Percentiles rank a stretch among this genome's conserved stretches.
These are phyloP conservation scores for Metschnikowia baotianmanensis DNA, from an alignment of 805 yeast genomes.

Conservation along the genomic window DNA sequence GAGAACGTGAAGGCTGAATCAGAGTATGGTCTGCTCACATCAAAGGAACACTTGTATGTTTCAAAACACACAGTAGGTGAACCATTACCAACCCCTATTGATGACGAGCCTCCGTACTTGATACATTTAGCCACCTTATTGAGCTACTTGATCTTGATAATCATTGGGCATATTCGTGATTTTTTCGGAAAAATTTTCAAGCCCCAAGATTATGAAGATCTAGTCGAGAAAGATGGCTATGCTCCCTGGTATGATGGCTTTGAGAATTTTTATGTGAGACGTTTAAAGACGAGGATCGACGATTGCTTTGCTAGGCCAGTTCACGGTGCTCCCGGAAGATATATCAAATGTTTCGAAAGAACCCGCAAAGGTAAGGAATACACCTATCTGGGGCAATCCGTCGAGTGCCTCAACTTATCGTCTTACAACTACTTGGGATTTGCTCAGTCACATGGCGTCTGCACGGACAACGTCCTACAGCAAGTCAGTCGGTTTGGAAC, in stretches of 20 bases:
- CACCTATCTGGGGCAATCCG: constrained; percentile 71
- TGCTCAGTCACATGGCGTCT: constrained; percentile 90
- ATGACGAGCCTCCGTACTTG: constrained; percentile 84
- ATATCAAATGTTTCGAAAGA: constrained; percentile 77
- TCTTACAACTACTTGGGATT: constrained; percentile 95
- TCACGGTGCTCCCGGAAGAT: constrained; percentile 97
- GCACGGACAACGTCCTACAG: constrained; percentile 75
- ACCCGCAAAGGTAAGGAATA: constrained; percentile 62
- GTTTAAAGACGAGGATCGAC: constrained; percentile 85
- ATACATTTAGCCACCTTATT: constrained; percentile 80
- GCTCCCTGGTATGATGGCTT: constrained; percentile 96
- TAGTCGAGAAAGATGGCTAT: constrained; percentile 79
- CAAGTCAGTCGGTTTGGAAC: constrained; percentile 70
- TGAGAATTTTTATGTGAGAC: constrained; percentile 89
- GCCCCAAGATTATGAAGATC: constrained; percentile 60
- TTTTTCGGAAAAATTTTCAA: constrained; percentile 75
- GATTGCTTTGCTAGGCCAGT: constrained; percentile 96
- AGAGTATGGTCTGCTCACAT: constrained; percentile 73
- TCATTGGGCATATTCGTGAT: constrained; percentile 89
- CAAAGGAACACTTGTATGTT: constrained; percentile 60
- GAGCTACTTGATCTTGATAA: constrained; percentile 77
- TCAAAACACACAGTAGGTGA: constrained; percentile 56
- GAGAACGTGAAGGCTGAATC: constrained; percentile 42
- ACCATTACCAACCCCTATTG: constrained; percentile 60
- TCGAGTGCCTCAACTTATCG: constrained; percentile 79